Conservation (phyloP, 768 basidiomycete genomes). For the Suillus plorans region DNA sequence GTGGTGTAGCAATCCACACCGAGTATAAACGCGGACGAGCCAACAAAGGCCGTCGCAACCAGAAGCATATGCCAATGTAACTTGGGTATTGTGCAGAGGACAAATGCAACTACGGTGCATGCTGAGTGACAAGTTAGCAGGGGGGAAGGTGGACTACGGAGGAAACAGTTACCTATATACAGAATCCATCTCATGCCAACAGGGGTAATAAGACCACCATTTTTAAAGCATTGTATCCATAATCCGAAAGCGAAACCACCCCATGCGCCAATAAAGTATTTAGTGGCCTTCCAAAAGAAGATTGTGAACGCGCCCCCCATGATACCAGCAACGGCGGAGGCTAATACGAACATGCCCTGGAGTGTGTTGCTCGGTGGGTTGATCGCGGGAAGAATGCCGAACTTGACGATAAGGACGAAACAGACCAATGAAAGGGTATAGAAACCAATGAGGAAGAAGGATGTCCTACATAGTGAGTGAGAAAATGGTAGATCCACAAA, state of each 20-base stretch:
- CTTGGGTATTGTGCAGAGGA: slow-evolving; percentile 81
- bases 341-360: slow-evolving; percentile 88
- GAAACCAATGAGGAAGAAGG: slow-evolving; percentile 91
- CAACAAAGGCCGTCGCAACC: slow-evolving; percentile 85
- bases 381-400: slow-evolving; percentile 81
- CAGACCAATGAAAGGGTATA: slow-evolving; percentile 87
- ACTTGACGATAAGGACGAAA: slow-evolving; percentile 83
- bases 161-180: slow-evolving; percentile 63
- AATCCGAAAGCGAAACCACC: slow-evolving; percentile 81
- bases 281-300: slow-evolving; percentile 90
- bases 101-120: slow-evolving; percentile 74
- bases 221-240: slow-evolving; percentile 83
- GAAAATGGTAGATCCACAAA: slow-evolving; percentile 6
- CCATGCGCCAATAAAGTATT: slow-evolving; percentile 66
- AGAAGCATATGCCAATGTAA: slow-evolving; percentile 87
- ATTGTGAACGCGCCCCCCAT: slow-evolving; percentile 84
- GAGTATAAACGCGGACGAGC: slow-evolving; percentile 86
- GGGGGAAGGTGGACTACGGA: slow-evolving; percentile 15
- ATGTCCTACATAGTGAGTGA: slow-evolving; percentile 59
- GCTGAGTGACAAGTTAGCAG: slow-evolving; percentile 40
- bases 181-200: slow-evolving; percentile 88
- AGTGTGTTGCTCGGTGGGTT: slow-evolving; percentile 77
- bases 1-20: slow-evolving; percentile 94
- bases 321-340: slow-evolving; percentile 75
- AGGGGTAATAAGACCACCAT: slow-evolving; percentile 77